Evolutionary conservation across 495 filamentous ascomycete genomes (phyloP).

Genomic region (Oidiodendron maius): DNA sequence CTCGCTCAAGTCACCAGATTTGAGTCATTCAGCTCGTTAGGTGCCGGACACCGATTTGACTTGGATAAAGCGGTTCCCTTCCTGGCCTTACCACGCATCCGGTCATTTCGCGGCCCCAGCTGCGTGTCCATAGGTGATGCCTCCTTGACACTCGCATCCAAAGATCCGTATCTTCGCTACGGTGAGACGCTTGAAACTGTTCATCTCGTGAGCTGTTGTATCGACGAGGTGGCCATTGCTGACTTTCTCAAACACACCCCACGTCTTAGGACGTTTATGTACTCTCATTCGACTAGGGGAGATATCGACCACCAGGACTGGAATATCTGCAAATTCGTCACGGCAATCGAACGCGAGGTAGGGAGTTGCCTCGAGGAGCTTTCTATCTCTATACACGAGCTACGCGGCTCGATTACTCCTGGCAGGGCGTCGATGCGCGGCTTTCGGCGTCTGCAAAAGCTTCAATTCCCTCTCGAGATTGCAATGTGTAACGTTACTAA

Average conservation of each 20-base stretch:
- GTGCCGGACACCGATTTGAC: constrained; percentile 15
- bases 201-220: constrained; percentile 22
- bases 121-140: constrained; percentile 19
- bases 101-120: too few species aligned
- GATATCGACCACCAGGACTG: constrained; percentile 22
- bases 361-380: constrained; percentile 31
- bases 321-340: constrained; percentile 32
- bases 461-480: constrained; percentile 29
- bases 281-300: constrained; percentile 23
- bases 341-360: constrained; percentile 26
- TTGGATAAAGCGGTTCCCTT: constrained; percentile 24
- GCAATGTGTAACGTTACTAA: constrained; percentile 27
- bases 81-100: constrained; percentile 25
- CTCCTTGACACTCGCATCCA: constrained; percentile 15
- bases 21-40: constrained; percentile 13
- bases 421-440: constrained; percentile 29
- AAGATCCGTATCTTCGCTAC: constrained; percentile 16
- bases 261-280: constrained; percentile 27
- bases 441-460: constrained; percentile 27
- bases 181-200: constrained; percentile 23
- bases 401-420: constrained; percentile 24
- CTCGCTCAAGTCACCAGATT: constrained; percentile 23
- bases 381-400: constrained; percentile 21
- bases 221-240: constrained; percentile 29
- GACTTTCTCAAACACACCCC: constrained; percentile 30